phyloP scores from a whole-genome alignment of 2,329 filamentous ascomycete species.

The Ceratocystis variospora region DNA sequence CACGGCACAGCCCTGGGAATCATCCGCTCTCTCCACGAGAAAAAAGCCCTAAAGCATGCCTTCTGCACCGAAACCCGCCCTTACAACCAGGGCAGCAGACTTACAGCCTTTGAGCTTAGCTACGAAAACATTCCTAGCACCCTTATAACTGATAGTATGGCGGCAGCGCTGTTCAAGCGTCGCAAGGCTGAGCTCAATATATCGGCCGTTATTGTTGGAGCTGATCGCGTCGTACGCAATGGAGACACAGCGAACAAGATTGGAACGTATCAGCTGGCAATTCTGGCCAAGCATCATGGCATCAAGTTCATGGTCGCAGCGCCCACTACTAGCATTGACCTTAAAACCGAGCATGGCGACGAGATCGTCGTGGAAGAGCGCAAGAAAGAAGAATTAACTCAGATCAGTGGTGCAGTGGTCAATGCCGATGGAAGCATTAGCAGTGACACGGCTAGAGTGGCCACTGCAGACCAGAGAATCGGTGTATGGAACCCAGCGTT shows the following conservation, averaged over 20 bases:
- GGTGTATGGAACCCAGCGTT: constrained; percentile 94
- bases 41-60: constrained; percentile 57
- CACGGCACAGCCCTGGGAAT: constrained; percentile 93
- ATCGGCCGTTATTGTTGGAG: constrained; percentile 79
- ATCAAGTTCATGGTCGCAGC: constrained; percentile 93
- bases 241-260: constrained; percentile 99
- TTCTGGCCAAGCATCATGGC: constrained; percentile 76
- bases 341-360: constrained; percentile 60
- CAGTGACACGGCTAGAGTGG: constrained; percentile 51
- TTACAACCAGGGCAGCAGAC: constrained; percentile 90
- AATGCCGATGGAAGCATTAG: constrained; percentile 50
- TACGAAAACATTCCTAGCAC: constrained; percentile 86
- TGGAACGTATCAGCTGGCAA: constrained; percentile 82
- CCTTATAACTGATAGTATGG: constrained; percentile 93
- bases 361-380: constrained; percentile 88
- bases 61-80: constrained; percentile 96
- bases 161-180: constrained; percentile 62
- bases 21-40: constrained; percentile 64
- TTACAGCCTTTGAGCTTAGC: constrained; percentile 94
- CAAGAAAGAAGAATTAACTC: constrained; percentile 65
- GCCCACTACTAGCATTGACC: constrained; percentile 84
- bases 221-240: constrained; percentile 88
- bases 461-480: constrained; percentile 65
- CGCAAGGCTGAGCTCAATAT: constrained; percentile 53
- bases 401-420: constrained; percentile 64